Evolutionary conservation across 306 rosid genomes (phyloP), one percentile per base, ranked within the genome.

Genomic region (Quercus berberidifolia): DNA sequence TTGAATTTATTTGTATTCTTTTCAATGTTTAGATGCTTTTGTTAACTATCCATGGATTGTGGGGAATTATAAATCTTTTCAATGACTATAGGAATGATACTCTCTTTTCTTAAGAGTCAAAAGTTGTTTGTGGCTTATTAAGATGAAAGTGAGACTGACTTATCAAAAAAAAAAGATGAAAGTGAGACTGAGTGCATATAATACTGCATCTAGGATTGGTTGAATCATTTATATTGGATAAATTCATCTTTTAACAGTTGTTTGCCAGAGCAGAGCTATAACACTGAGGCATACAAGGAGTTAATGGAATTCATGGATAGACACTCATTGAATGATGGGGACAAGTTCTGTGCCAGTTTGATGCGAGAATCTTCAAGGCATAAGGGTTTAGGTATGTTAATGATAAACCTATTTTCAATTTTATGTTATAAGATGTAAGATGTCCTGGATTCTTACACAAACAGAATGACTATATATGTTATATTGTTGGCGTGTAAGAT

Each of bases 281-380:
- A 92, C 78, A 86, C 76, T 23, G 99, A 95, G 88, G 99, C 98
- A 70, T 85, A 92, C 51, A 69, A 75, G 75, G 98, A 95, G 74
- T 84, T 95, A 63, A 91, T 89, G 97, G 97, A 89, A 28, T 95
- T 95, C 80, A 25, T 95, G 82, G 73, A 64, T 30, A 88, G 77
- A 79, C 85, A 95, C 81, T 83, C 99, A 3, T 73, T 95, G 85
- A 85, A 91, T 70, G 99, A 95, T 74, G 99, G 97, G 35, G 99
- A 92, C 82, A 75, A 92, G 80, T 90, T 95, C 78, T 89, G 96
- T 80, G 97, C 97, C 74, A 86, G 25, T 74, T 85, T 95, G 90
- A 91, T 92, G 91, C 65, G 99, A 76, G 97, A 95, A 81, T 92
- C 98, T 74, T 85, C 99, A 5, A 82, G 99, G 88, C 98, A 92